Conservation (phyloP, 1,284 basidiomycete species). For the Pseudozyma sp. region DNA sequence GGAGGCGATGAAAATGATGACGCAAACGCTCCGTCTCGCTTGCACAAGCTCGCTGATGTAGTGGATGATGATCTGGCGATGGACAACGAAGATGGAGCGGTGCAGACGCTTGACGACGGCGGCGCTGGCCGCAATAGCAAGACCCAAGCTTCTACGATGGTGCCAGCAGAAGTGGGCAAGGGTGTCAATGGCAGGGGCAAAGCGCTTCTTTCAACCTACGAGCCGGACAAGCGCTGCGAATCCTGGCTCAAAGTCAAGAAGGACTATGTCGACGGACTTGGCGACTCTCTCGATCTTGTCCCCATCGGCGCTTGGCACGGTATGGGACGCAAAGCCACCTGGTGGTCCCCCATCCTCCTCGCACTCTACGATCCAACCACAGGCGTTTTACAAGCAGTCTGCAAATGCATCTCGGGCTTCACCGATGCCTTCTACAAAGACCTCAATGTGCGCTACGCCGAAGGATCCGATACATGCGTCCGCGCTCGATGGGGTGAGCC, state of each 20-base stretch:
- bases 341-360: slow-evolving; percentile 92
- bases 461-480: slow-evolving; percentile 43
- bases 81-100: slow-evolving; percentile 52
- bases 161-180: slow-evolving; percentile 36
- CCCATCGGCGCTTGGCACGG: slow-evolving; percentile 81
- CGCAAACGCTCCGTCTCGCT: slow-evolving; percentile 53
- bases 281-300: slow-evolving; percentile 69
- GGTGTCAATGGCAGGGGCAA: slow-evolving; percentile 73
- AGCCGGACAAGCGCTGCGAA: slow-evolving; percentile 74
- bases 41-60: slow-evolving; percentile 55
- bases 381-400: slow-evolving; percentile 75
- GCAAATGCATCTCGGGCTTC: slow-evolving; percentile 76
- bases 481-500: slow-evolving; percentile 23
- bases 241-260: slow-evolving; percentile 75
- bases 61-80: slow-evolving; percentile 57
- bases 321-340: slow-evolving; percentile 87
- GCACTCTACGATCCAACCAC: slow-evolving; percentile 79
- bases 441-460: slow-evolving; percentile 47
- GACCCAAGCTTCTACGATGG: not conserved
- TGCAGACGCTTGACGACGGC: slow-evolving; percentile 24
- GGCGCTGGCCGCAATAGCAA: slow-evolving; percentile 1
- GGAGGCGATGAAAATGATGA: slow-evolving; percentile 7
- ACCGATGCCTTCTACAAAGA: slow-evolving; percentile 83
- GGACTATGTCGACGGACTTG: slow-evolving; percentile 77
- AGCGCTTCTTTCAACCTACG: slow-evolving; percentile 86